Conservation (phyloP, 495 filamentous ascomycete genomes). For the Astrothelium macrocarpum region DNA sequence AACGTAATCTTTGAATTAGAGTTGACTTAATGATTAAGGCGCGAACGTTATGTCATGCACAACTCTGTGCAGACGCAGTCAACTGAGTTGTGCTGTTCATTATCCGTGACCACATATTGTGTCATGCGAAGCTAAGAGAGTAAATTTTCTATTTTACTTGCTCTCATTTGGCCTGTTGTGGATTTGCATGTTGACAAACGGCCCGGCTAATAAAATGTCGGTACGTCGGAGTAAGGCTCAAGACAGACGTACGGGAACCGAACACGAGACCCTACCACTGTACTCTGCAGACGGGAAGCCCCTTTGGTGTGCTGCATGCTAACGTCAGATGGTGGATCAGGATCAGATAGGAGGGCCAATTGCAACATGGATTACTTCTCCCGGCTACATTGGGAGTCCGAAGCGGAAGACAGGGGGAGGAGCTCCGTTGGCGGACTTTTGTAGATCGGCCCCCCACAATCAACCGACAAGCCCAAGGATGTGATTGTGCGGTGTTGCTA, state of each 20-base stretch:
- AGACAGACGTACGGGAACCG: too few relatives aligned
- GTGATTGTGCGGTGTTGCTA: background rate
- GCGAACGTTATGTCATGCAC: too few relatives aligned
- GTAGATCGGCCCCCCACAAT: background rate
- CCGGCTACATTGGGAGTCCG: background rate
- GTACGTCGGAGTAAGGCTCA: too few relatives aligned
- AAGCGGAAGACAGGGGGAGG: background rate
- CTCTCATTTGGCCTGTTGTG: too few relatives aligned
- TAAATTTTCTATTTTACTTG: too few relatives aligned
- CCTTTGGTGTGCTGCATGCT: background rate
- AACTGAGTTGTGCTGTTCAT: too few relatives aligned
- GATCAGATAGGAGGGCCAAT: background rate
- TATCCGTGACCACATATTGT: too few relatives aligned
- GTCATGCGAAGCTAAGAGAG: too few relatives aligned
- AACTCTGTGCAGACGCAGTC: too few relatives aligned
- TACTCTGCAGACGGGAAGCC: background rate
- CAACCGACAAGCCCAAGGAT: background rate
- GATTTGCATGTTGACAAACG: too few relatives aligned
- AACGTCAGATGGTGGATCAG: background rate
- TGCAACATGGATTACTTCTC: background rate
- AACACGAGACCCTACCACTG: background rate
- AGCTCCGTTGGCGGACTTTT: background rate
- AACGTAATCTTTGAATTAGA: background rate
- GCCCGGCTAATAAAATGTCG: too few relatives aligned
- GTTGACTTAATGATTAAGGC: too few relatives aligned